A percentile compares a stretch with the other conserved stretches of the same genome.
Evolutionary conservation across 805 yeast species (phyloP).

Genomic region (Wickerhamiella australiensis): DNA sequence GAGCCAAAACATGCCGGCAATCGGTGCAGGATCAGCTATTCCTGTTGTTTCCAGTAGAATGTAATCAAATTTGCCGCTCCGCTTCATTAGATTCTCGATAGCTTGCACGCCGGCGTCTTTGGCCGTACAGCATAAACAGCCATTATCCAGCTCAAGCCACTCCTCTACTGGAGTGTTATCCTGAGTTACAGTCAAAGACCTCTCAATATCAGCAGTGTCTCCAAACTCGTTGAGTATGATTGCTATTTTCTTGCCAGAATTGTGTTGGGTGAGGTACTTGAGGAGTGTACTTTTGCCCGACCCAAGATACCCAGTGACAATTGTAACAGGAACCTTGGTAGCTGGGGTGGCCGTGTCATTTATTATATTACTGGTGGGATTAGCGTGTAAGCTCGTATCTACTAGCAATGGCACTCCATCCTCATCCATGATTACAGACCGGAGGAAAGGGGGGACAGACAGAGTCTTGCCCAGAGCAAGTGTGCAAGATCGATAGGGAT

Average conservation of each 20-base stretch:
- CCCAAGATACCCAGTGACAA: slow-evolving; percentile 89
- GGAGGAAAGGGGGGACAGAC: not conserved
- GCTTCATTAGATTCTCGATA: slow-evolving; percentile 70
- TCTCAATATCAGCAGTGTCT: slow-evolving; percentile 80
- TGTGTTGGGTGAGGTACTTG: slow-evolving; percentile 51
- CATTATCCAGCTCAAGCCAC: slow-evolving; percentile 94
- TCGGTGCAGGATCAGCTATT: slow-evolving; percentile 94
- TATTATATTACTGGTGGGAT: not conserved
- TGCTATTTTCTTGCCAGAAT: slow-evolving; percentile 66
- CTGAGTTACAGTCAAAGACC: slow-evolving; percentile 52
- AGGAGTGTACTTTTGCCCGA: slow-evolving; percentile 82
- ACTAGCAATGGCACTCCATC: slow-evolving; percentile 25
- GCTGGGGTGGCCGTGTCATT: not conserved
- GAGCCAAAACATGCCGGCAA: slow-evolving; percentile 94
- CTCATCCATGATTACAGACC: slow-evolving; percentile 8
- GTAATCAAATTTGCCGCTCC: slow-evolving; percentile 68
- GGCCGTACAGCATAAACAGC: slow-evolving; percentile 93
- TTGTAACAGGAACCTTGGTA: slow-evolving; percentile 63
- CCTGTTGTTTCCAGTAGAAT: slow-evolving; percentile 93
- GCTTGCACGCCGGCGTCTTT: slow-evolving; percentile 92
- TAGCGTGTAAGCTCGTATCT: slow-evolving; percentile 14
- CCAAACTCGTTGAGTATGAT: slow-evolving; percentile 84
- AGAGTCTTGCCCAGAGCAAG: not conserved
- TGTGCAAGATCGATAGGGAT: not conserved
- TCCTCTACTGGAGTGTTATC: slow-evolving; percentile 57